Base-by-base conservation (phyloP, 805 yeast genomes). In the Groenewaldozyma tartarivorans region DNA sequence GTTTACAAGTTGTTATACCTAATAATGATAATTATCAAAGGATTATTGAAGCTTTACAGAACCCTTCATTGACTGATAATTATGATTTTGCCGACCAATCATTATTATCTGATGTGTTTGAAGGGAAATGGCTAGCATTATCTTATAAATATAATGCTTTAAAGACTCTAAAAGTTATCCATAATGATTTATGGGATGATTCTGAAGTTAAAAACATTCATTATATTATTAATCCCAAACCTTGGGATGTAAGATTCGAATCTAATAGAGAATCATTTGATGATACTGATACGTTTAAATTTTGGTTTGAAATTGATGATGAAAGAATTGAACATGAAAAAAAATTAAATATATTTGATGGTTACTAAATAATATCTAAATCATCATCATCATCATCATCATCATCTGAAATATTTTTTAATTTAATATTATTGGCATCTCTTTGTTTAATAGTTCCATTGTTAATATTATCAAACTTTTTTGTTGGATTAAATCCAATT, bases 41-140 rank as follows among this genome's bases (percentile, higher is more conserved):
- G 47, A 74, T 76, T 30, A 32, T 66, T 3, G 52, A 52, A 0
- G 68, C 71, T 11, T 56, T 75, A 42, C 44, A 54, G n/a, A 54
- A 61, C 33, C 63, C 71, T 1, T 50, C 50, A 4, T 56, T 56
- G 38, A 68, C 71, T 6, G 46, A 57, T 18, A 53, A 48, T 43
- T 75, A 76, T 52, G 69, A 66, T 35, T 75, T 75, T 54, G 77
- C 80, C 2, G 81, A 75, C 56, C 81, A 75, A 56, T 70, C 73
- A 4, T 54, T 75, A 35, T 54, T 75, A 15, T 65, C 75, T 3
- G 81, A 75, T 48, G 71, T 75, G 20, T 75, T 75, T 47, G 54
- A 61, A 34, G 64, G 58, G 32, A 47, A 62, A 17, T 75, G 81
- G 81, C 51, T 71, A 5, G 67, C 74, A 6, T 52, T 75, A 33